Base-by-base conservation (phyloP, 108 stramenopile species). In the Aureococcus anophagefferens region DNA sequence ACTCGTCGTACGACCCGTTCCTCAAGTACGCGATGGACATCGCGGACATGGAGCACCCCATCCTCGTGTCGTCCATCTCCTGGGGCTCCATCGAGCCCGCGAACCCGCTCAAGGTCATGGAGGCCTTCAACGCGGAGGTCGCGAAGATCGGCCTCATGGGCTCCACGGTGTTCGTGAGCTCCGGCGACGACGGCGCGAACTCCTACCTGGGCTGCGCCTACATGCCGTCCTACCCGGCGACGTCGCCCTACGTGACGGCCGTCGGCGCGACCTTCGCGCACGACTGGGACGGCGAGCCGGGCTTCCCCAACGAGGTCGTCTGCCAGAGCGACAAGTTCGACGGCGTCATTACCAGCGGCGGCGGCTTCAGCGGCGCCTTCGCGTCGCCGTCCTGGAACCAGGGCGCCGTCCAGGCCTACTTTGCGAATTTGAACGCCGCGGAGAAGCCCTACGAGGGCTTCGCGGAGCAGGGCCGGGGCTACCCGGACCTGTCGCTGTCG, bases 291-390 rank as follows among this genome's bases (percentile, higher is more conserved):
- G 33, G 37, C 35, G 33, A 30, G 33, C 5, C 40, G 5, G 71
- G 71, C 11, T 4, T 25, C 30, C 40, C 40, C 9, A 14, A 30
- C 33, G 71, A 71, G 40, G 33, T 63, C 31, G 40, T 35, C 9
- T 71, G 62, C 31, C 71, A 71, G 62, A 14, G 4, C 15, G 30
- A 30, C 4, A 9, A 0, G 33, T 13, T 44, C 40, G 29, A 21
- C 21, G 62, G 62, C 51, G 62, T 71, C 29, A 64, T 71, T 17
- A 71, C 71, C 33, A n/a, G 25, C 1, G 71, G 71, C 14, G 71
- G 71, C 32, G 71, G 71, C 29, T 71, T 71, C 34, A 63, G 62
- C 18, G 63, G 18, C 15, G 5, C 16, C 34, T 71, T 33, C 32
- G 63, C 46, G 5, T 3, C 1, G 1, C 71, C 71, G 15, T 11